Evolutionary conservation across 768 basidiomycete genomes (phyloP).

Genomic region (Coprinopsis marcescibilis): DNA sequence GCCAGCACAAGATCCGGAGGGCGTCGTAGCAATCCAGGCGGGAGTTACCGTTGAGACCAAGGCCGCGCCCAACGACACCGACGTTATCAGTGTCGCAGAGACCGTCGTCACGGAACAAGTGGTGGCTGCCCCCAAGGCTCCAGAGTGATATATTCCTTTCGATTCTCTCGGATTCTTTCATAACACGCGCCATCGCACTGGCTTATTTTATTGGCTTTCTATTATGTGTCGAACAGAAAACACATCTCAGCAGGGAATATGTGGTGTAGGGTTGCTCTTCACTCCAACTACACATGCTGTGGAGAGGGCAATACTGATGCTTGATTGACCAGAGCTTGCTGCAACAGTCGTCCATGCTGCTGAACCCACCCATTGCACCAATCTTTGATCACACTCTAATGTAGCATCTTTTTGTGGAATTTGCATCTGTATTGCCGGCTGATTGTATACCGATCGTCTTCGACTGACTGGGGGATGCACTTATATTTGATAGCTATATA

Average conservation of each 20-base stretch:
- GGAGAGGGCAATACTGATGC: no score
- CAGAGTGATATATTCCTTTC: background rate
- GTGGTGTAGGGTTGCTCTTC: background rate
- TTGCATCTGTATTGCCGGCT: background rate
- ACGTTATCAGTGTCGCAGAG: background rate
- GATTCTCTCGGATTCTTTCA: background rate
- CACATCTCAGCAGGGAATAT: background rate
- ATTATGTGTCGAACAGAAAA: background rate
- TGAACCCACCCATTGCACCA: background rate
- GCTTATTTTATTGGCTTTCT: conserved; percentile 7
- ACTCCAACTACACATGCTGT: no score
- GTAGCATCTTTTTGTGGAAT: background rate
- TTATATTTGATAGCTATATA: background rate
- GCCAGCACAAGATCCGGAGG: conserved; percentile 4
- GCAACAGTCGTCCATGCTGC: no score
- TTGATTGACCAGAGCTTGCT: no score
- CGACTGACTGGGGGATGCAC: background rate
- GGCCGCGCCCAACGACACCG: background rate
- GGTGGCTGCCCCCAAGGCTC: background rate
- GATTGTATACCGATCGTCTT: background rate
- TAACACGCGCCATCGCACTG: no score
- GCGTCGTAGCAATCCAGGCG: background rate
- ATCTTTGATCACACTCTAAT: conserved; percentile 1
- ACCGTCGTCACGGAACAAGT: background rate
- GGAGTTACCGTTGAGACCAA: background rate